Conservation (phyloP, 805 yeast genomes). For the Lachancea waltii region DNA sequence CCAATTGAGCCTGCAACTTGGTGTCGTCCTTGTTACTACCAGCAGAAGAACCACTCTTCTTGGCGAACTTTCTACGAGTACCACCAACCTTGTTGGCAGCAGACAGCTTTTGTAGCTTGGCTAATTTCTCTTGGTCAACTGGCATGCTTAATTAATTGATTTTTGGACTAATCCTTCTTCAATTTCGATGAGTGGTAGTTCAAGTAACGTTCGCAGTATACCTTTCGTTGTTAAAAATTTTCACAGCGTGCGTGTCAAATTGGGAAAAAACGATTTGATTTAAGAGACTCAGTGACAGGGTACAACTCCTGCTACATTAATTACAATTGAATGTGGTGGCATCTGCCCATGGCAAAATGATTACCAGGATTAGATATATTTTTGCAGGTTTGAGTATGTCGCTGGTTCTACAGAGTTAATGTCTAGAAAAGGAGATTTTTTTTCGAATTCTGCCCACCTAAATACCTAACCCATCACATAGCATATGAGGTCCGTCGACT, state of each 20-base stretch:
- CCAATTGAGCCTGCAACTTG: conserved; percentile 82
- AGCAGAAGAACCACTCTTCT: conserved; percentile 42
- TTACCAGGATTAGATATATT: too few relatives aligned
- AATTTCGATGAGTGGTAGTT: too few relatives aligned
- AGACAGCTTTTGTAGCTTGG: conserved; percentile 75
- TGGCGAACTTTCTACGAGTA: conserved; percentile 90
- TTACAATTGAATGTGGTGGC: too few relatives aligned
- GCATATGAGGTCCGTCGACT: too few relatives aligned
- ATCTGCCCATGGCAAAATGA: too few relatives aligned
- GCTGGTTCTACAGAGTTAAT: too few relatives aligned
- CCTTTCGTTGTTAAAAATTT: conserved; percentile 5
- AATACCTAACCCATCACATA: too few relatives aligned
- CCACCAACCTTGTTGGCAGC: conserved; percentile 76
- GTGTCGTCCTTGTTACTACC: conserved; percentile 77
- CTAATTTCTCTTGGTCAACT: conserved; percentile 89
- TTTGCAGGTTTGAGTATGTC: too few relatives aligned
- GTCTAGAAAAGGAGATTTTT: too few relatives aligned
- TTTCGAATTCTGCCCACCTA: too few relatives aligned
- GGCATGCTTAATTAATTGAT: conserved; percentile 47
- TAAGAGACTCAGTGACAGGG: neutral
- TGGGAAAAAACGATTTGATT: conserved; percentile 1
- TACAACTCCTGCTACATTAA: neutral
- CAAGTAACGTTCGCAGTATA: too few relatives aligned
- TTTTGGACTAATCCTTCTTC: neutral
- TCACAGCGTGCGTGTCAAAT: conserved; percentile 1